Evolutionary conservation across 495 filamentous ascomycete genomes (phyloP).

Genomic region (Bacidia gigantensis): DNA sequence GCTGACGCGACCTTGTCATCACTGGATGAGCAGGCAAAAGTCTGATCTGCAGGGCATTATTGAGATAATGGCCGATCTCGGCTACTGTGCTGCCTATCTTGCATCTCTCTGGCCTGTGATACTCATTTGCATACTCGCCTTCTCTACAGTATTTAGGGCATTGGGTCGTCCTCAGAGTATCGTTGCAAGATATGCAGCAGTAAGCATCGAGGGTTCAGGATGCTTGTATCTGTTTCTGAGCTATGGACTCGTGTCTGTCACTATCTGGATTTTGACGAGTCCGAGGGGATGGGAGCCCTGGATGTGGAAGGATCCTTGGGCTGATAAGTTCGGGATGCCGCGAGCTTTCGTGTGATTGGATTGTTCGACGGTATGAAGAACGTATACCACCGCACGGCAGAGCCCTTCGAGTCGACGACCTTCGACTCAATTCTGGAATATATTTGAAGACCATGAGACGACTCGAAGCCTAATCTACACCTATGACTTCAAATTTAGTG

Average conservation of each 20-base stretch:
- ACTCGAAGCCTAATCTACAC: no score
- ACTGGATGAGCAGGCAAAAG: background rate
- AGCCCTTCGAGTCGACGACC: no score
- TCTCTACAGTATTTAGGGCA: no score
- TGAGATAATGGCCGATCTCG: background rate
- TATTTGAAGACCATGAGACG: no score
- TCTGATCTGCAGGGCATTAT: background rate
- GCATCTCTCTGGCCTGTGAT: no score
- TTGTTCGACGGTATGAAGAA: background rate
- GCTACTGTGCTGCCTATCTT: background rate
- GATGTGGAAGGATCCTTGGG: background rate
- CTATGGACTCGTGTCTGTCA: background rate
- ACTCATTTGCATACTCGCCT: no score
- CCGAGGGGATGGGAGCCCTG: background rate
- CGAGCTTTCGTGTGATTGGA: background rate
- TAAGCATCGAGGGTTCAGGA: background rate
- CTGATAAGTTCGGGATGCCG: background rate
- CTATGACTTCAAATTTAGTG: no score
- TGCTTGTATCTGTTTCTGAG: background rate
- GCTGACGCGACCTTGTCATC: background rate
- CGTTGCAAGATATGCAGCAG: background rate
- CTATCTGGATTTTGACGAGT: background rate
- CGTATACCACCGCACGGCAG: background rate
- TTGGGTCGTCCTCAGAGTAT: background rate
- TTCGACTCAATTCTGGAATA: no score